Conservation (phyloP, 2,329 filamentous ascomycete genomes). For the Fusarium sp. region DNA sequence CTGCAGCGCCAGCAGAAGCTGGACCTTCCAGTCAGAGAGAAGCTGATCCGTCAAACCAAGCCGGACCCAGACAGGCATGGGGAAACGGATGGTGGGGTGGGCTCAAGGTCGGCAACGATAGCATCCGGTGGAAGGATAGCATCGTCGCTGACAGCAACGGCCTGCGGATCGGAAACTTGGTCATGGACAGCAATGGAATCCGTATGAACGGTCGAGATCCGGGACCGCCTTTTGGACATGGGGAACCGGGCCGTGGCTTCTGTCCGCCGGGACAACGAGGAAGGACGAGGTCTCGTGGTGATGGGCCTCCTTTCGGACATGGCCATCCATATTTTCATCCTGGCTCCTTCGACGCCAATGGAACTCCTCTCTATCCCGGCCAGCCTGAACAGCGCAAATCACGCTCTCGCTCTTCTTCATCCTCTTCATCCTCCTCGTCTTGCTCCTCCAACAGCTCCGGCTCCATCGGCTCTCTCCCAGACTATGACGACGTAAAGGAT, state of each 20-base stretch:
- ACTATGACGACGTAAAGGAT: slow-evolving; percentile 59
- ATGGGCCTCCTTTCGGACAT: slow-evolving; percentile 5
- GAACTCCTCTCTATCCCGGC: slow-evolving; percentile 18
- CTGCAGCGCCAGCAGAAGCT: slow-evolving; percentile 11
- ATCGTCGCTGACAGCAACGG: slow-evolving; percentile 57
- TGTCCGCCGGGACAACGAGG: neutral
- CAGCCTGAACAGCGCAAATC: slow-evolving; percentile 24
- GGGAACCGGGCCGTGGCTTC: neutral
- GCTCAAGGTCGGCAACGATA: slow-evolving; percentile 54
- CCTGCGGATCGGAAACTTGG: slow-evolving; percentile 55
- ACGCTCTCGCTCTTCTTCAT: slow-evolving; percentile 48
- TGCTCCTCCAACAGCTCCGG: slow-evolving; percentile 48
- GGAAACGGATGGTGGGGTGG: slow-evolving; percentile 42
- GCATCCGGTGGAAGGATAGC: slow-evolving; percentile 53
- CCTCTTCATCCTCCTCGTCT: slow-evolving; percentile 49
- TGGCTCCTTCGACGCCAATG: slow-evolving; percentile 8
- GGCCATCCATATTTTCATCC: slow-evolving; percentile 13
- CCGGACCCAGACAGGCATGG: neutral
- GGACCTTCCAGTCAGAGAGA: slow-evolving; percentile 27
- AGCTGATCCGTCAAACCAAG: slow-evolving; percentile 4
- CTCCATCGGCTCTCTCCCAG: slow-evolving; percentile 61
- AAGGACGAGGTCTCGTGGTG: slow-evolving; percentile 1
- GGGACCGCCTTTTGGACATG: slow-evolving; percentile 2
- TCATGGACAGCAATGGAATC: slow-evolving; percentile 54
- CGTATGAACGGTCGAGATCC: slow-evolving; percentile 31